A percentile compares a stretch with the other conserved stretches of the same genome.
Evolutionary conservation across 2,329 filamentous ascomycete genomes (phyloP).

Genomic region (Claviceps sp.): DNA sequence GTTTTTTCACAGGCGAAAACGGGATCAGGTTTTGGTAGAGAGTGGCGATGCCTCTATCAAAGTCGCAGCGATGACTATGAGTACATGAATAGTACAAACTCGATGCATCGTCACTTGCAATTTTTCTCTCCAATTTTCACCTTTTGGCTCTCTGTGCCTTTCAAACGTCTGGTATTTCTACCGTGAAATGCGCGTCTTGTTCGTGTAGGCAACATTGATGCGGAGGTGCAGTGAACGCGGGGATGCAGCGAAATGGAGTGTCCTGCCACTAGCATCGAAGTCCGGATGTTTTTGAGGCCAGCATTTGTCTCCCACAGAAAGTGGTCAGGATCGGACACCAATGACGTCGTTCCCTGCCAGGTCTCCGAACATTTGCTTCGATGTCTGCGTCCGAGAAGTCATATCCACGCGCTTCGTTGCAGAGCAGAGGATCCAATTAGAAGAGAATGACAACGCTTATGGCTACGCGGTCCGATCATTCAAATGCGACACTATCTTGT

Average conservation of each 20-base stretch:
- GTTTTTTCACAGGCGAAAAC: slow-evolving; percentile 38
- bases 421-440: no score
- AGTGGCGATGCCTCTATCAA: slow-evolving; percentile 30
- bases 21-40: slow-evolving; percentile 37
- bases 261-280: background rate
- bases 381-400: no score
- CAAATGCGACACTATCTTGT: no score
- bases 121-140: background rate
- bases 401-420: no score
- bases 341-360: no score
- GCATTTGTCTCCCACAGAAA: background rate
- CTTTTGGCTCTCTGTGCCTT: background rate
- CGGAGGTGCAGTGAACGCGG: background rate
- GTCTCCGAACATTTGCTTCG: no score
- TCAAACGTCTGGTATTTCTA: no score
- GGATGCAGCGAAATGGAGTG: background rate
- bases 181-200: background rate
- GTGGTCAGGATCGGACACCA: no score
- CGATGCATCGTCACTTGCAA: slow-evolving; percentile 22
- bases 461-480: no score
- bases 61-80: slow-evolving; percentile 29
- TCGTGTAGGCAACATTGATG: background rate
- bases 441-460: no score
- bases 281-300: background rate
- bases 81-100: slow-evolving; percentile 32